Base-by-base conservation (phyloP, 176 grass and related monocot genomes). In the Calamus simplicifolius region DNA sequence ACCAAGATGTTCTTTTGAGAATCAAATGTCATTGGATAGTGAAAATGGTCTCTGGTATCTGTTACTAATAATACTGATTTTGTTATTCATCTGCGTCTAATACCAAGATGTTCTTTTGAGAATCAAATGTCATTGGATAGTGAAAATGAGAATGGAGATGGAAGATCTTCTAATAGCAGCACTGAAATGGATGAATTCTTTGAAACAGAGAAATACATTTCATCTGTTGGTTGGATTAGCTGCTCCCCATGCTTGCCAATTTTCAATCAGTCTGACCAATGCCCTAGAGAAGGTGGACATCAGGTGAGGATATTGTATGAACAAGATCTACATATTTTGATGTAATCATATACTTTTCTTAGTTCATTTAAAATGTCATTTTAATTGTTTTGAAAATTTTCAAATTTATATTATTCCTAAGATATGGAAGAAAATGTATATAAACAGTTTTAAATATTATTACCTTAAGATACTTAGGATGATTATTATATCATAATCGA, bases 41-140 rank as follows among this genome's bases (percentile, higher is more conserved):
- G n/a, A n/a, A n/a, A n/a, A n/a, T n/a, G n/a, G n/a, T n/a, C n/a
- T n/a, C n/a, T n/a, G n/a, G n/a, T n/a, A 48, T 85, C 92, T 64
- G 52, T 97, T 62, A 91, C 71, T 48, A 97, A 97, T 57, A 80
- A 75, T 29, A 91, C 92, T 1, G 70, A 80, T 79, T 80, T 82
- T 68, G 56, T 66, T 75, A 51, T 97, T 61, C 81, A 88, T 50
- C 59, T 97, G 30, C 65, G 69, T 27, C 68, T 97, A 53, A 88
- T 85, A 73, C 79, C 80, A 79, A 82, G 51, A 70, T 48, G 26
- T 54, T 50, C 48, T 70, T 65, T 70, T 62, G 78, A 70, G 64
- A 62, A 18, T 83, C 38, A 25, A 49, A 75, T 4, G 30, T 67
- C 74, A 74, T 43, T 43, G 8, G 72, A 77, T 65, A 67, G 72